These are phyloP conservation scores for Candida pseudofarinosa DNA, from an alignment of 805 yeast species.

Conservation along the genomic window DNA sequence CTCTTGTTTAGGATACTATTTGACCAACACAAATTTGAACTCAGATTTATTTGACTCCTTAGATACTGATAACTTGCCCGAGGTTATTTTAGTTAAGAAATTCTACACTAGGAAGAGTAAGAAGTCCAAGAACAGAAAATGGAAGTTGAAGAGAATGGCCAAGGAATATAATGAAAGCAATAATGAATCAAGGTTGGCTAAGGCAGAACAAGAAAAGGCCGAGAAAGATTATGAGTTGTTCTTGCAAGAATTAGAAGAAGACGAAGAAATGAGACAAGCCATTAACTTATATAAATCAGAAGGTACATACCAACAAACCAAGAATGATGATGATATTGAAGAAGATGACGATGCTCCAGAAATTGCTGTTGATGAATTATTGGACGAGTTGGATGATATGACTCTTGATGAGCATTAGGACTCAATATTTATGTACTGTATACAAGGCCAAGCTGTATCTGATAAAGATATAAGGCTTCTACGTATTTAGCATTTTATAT, in stretches of 20 bases:
- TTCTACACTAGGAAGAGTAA: constrained; percentile 75
- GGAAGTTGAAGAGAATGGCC: constrained; percentile 98
- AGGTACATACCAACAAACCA: constrained; percentile 23
- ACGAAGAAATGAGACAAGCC: constrained; percentile 86
- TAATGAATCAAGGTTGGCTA: constrained; percentile 65
- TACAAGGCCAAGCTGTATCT: not conserved
- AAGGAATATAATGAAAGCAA: constrained; percentile 87
- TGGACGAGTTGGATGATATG: constrained; percentile 95
- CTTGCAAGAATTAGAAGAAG: constrained; percentile 97
- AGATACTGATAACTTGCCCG: constrained; percentile 64
- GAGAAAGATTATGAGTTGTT: constrained; percentile 93
- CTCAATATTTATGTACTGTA: not conserved
- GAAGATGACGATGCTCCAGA: constrained; percentile 84
- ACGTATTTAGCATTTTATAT: not conserved
- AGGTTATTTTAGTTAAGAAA: constrained; percentile 85
- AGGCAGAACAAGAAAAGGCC: constrained; percentile 85
- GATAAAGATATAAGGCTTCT: not conserved
- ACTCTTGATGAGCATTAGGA: constrained; percentile 56
- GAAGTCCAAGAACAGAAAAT: constrained; percentile 72
- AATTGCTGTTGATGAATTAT: constrained; percentile 83
- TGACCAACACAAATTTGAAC: constrained; percentile 83
- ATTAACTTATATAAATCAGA: constrained; percentile 80
- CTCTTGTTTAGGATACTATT: constrained; percentile 85
- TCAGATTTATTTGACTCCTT: constrained; percentile 76
- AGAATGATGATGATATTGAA: constrained; percentile 39